phyloP scores from a whole-genome alignment of 2,329 filamentous ascomycete genomes.

The Phaeosphaeriaceae sp. region DNA sequence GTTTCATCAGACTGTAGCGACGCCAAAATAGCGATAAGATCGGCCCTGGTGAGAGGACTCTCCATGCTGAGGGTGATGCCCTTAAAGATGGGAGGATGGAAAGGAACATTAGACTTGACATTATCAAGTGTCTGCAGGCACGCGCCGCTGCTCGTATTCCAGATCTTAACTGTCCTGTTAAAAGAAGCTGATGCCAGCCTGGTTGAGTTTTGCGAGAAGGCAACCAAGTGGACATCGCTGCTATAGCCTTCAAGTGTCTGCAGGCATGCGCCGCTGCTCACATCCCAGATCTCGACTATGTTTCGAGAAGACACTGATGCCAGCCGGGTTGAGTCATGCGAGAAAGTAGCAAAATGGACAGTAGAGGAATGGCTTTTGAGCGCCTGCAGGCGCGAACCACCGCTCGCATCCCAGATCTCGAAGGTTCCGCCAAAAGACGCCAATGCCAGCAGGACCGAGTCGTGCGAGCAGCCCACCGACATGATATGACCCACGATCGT shows the following conservation, averaged over 20 bases:
- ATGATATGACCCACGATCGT: constrained; percentile 24
- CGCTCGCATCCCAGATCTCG: constrained; percentile 11
- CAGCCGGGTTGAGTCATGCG: background rate
- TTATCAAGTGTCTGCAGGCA: background rate
- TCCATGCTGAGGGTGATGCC: too few species aligned
- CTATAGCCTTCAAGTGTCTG: constrained; percentile 20
- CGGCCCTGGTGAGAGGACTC: too few species aligned
- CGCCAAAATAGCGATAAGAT: too few species aligned
- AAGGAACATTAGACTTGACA: background rate
- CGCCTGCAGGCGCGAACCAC: constrained; percentile 11
- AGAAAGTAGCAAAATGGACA: background rate
- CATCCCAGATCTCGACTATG: constrained; percentile 6
- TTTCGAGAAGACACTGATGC: background rate
- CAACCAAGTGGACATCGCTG: constrained; percentile 14
- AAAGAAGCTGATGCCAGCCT: background rate
- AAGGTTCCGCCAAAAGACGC: background rate
- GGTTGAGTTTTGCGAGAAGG: constrained; percentile 1
- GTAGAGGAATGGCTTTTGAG: constrained; percentile 26
- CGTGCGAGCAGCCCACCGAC: background rate
- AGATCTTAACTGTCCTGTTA: background rate
- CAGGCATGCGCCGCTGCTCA: constrained; percentile 7
- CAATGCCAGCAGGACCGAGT: background rate
- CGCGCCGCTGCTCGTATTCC: background rate
- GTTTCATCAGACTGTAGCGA: background rate
- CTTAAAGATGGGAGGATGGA: too few species aligned